These are phyloP conservation scores for Orbilia quercus DNA, from an alignment of 2,329 filamentous ascomycete genomes.

Conservation along the genomic window DNA sequence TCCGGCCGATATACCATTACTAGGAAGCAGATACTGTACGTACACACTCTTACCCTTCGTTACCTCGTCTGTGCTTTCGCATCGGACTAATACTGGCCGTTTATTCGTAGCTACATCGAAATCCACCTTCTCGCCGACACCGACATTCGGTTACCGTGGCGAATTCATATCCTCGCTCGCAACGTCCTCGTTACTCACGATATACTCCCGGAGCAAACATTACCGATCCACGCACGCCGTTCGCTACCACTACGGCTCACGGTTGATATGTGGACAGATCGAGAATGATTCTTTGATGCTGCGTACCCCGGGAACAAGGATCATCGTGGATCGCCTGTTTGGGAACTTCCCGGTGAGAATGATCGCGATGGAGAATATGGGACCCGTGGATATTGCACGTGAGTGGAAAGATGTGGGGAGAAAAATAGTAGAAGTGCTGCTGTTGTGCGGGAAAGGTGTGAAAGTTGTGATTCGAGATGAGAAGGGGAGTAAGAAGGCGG, in stretches of 20 bases:
- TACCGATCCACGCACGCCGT: constrained; percentile 66
- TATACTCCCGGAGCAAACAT: constrained; percentile 76
- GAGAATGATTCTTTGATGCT: constrained; percentile 70
- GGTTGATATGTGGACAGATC: constrained; percentile 41
- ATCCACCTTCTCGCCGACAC: constrained; percentile 64
- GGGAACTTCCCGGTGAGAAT: constrained; percentile 59
- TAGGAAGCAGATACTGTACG: constrained; percentile 69
- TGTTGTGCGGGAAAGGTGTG: background rate
- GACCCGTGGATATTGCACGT: constrained; percentile 46
- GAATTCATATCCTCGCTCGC: constrained; percentile 75
- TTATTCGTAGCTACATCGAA: constrained; percentile 80
- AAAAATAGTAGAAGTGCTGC: constrained; percentile 51
- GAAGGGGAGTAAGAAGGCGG: constrained; percentile 29
- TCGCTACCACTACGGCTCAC: constrained; percentile 57
- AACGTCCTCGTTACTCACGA: constrained; percentile 77
- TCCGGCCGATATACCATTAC: constrained; percentile 73
- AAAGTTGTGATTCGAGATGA: constrained; percentile 57
- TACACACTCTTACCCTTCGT: background rate
- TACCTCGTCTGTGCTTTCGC: background rate
- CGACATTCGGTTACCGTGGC: constrained; percentile 68
- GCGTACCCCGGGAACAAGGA: constrained; percentile 60
- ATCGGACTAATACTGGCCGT: constrained; percentile 12
- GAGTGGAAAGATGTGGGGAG: constrained; percentile 57
- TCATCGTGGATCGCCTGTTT: constrained; percentile 58
- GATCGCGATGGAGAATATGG: constrained; percentile 53